phyloP scores from a whole-genome alignment of 2,329 filamentous ascomycete species.

The Hymenoscyphus albidus region DNA sequence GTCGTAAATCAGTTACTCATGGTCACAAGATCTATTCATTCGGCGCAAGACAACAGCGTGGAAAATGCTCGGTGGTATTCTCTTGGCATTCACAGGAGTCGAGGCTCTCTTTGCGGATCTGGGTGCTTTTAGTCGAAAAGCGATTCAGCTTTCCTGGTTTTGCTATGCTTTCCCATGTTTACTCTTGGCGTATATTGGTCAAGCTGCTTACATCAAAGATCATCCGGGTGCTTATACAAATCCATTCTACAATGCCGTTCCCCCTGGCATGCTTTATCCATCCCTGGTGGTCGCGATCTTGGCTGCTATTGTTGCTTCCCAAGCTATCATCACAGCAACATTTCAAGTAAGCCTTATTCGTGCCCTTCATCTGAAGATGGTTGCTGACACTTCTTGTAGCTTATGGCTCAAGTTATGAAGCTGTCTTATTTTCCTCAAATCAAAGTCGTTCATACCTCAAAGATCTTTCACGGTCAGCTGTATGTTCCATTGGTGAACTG shows the following conservation, averaged over 20 bases:
- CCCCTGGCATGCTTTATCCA: slow-evolving; percentile 64
- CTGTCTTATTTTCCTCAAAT: slow-evolving; percentile 71
- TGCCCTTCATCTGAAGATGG: neutral
- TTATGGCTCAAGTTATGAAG: slow-evolving; percentile 68
- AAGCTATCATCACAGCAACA: slow-evolving; percentile 73
- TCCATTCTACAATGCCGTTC: slow-evolving; percentile 69
- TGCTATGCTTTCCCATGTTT: slow-evolving; percentile 64
- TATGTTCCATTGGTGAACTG: slow-evolving; percentile 74
- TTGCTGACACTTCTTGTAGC: slow-evolving; percentile 36
- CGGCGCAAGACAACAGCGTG: slow-evolving; percentile 56
- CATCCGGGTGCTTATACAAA: slow-evolving; percentile 60
- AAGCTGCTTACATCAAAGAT: slow-evolving; percentile 66
- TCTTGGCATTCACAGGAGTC: slow-evolving; percentile 71
- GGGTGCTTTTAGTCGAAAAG: slow-evolving; percentile 65
- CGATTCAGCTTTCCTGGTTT: slow-evolving; percentile 72
- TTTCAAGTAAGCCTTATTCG: slow-evolving; percentile 49
- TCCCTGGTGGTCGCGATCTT: slow-evolving; percentile 65
- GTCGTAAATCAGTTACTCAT: neutral
- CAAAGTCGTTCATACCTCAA: slow-evolving; percentile 67
- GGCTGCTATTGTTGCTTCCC: slow-evolving; percentile 72
- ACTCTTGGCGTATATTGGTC: slow-evolving; percentile 47
- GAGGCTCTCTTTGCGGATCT: slow-evolving; percentile 75
- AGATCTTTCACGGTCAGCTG: slow-evolving; percentile 66
- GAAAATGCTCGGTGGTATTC: slow-evolving; percentile 62
- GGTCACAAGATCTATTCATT: slow-evolving; percentile 46